Evolutionary conservation across 495 filamentous ascomycete genomes (phyloP), one percentile per base, ranked within the genome.

Genomic region (Xylaria flabelliformis): DNA sequence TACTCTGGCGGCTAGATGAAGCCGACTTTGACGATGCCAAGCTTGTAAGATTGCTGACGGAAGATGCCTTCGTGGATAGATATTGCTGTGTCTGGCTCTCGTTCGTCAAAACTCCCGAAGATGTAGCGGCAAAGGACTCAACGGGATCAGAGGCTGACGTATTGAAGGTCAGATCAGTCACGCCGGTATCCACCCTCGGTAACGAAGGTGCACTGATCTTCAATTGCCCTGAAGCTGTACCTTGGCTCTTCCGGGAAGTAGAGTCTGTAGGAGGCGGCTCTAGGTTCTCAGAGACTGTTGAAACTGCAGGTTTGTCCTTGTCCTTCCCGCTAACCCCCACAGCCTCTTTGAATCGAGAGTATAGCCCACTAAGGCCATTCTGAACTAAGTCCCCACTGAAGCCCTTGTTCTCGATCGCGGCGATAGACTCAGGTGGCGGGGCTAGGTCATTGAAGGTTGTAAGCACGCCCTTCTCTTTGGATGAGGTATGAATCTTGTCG

Each of bases 371-470:
- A 42, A 98, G 80, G 1, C 94, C 93, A 76, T 93, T 91, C 64
- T 94, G 93, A 6, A 91, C 85, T 4, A 94, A 79, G 62, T 96
- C 94, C 19, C 89, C 89, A 19, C 91, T 84, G 26, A 91, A 82
- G 10, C 87, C 87, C 77, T 93, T 94, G 56, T 82, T 88, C 73
- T 97, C 93, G 32, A 81, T 80, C 21, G 82, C 81, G 4, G 88
- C 83, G 80, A 73, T 82, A 67, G 74, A 84, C 56, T 80, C 88
- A 66, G 83, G 92, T 72, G 82, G 91, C 61, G 84, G 88, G 13
- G 85, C 91, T 69, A 96, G 93, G 62, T 97, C 94, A 80, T 95
- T 94, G 82, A 98, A 98, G 24, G 92, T 94, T 12, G 94, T 97
- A 15, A 97, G 84, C 44, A 88, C 86, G 42, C 91, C 91, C 15